Evolutionary conservation across 2,329 filamentous ascomycete genomes (phyloP), one percentile per base, ranked within the genome.

Genomic region (Aureobasidium sp.): DNA sequence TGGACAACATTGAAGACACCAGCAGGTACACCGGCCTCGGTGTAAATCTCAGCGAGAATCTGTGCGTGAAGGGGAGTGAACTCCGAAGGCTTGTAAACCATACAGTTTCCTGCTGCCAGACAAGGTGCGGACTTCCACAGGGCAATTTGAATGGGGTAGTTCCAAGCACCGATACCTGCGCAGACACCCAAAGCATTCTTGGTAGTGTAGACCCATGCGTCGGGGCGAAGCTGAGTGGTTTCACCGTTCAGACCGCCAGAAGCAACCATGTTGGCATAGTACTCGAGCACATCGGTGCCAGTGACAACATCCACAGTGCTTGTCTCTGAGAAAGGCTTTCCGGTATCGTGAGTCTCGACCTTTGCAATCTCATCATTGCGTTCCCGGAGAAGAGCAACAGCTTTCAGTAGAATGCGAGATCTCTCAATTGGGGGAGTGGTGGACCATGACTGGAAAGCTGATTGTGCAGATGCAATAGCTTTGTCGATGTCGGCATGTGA

Each of bases 71-170:
- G 79, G 5, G 89, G 89, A 0, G 90, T 95, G 72, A 89, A 88
- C 77, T 95, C 90, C 65, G 88, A 92, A 8, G 90, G 89, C 75
- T 95, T 95, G 77, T 95, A 95, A 46, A 95, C 83, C 87, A 95
- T 92, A 69, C 87, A 89, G 74, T 95, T 95, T 21, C 90, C 90
- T 0, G 90, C 90, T 3, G 90, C 89, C 15, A 95, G 80, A 67
- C 90, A 94, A 0, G 90, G 88, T 0, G 88, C 89, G 1, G 88
- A 91, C 74, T 95, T 95, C 90, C 90, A 95, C 1, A 95, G 79
- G 9, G 90, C 90, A 73, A 95, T 95, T 73, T 95, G 90, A 65
- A 95, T 88, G 13, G 90, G 90, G 70, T 95, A 95, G 74, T 95
- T 95, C 90, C 90, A 95, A 15, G 90, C 90, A 60, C 90, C 90